Conservation (phyloP, 2,329 filamentous ascomycete genomes). For the Colletotrichum destructivum region DNA sequence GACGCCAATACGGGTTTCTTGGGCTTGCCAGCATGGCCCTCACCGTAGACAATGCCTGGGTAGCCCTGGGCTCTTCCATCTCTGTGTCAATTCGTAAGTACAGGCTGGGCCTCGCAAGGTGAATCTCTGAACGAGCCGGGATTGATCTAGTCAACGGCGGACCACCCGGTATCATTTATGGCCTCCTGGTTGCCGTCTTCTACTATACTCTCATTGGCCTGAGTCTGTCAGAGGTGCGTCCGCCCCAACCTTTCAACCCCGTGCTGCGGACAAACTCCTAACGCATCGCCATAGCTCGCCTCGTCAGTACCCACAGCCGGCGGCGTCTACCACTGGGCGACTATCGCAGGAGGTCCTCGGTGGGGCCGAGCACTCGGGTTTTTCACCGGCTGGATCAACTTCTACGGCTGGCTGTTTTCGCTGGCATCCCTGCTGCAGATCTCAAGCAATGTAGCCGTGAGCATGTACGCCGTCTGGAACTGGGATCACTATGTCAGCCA, state of each 20-base stretch:
- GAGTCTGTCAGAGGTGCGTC: conserved; percentile 56
- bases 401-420: conserved; percentile 75
- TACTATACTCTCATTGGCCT: conserved; percentile 61
- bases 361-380: conserved; percentile 68
- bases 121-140: conserved; percentile 13
- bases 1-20: conserved; percentile 73
- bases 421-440: conserved; percentile 72
- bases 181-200: conserved; percentile 59
- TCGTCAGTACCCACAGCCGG: conserved; percentile 73
- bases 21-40: conserved; percentile 73
- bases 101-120: not conserved
- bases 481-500: conserved; percentile 63
- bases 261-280: conserved; percentile 1
- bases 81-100: conserved; percentile 64
- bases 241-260: not conserved
- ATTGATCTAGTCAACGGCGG: conserved; percentile 56
- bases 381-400: conserved; percentile 66
- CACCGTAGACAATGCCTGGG: conserved; percentile 77
- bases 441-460: conserved; percentile 71
- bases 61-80: conserved; percentile 74
- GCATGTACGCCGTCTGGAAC: conserved; percentile 74
- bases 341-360: conserved; percentile 68
- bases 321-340: conserved; percentile 75
- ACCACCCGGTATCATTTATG: conserved; percentile 59
- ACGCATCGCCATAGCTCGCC: conserved; percentile 62